Conservation (phyloP, 1,284 basidiomycete genomes). For the Porphyrellus sp. region DNA sequence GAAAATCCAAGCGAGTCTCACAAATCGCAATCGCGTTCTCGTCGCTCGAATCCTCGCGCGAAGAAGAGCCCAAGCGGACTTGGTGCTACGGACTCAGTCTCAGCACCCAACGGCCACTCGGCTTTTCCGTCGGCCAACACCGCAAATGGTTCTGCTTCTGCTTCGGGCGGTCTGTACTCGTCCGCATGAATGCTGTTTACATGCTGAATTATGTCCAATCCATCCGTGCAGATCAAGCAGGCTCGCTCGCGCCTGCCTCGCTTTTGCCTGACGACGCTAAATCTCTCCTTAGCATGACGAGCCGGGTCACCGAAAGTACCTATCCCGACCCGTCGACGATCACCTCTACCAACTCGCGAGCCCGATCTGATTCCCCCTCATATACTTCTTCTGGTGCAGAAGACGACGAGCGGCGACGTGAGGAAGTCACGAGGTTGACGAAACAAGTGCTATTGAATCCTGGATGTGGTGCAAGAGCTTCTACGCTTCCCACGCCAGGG, state of each 20-base stretch:
- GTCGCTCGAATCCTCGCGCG: constrained; percentile 11
- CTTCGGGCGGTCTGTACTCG: constrained; percentile 25
- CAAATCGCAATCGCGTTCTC: constrained; percentile 18
- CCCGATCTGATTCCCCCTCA: constrained; percentile 22
- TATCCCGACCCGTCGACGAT: constrained; percentile 30
- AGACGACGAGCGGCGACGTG: constrained; percentile 26
- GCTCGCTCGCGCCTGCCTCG: constrained; percentile 20
- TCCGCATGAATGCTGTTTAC: background rate
- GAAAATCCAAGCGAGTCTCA: constrained; percentile 28
- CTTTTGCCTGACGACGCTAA: constrained; percentile 28
- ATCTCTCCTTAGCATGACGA: constrained; percentile 33
- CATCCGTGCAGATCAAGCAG: constrained; percentile 15
- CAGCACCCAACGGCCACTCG: constrained; percentile 1
- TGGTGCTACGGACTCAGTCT: background rate
- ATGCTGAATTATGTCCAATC: constrained; percentile 12
- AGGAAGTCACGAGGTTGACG: constrained; percentile 18
- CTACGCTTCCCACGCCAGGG: constrained; percentile 25
- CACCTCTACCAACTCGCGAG: constrained; percentile 22
- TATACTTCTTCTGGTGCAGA: constrained; percentile 21
- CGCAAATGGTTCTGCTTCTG: constrained; percentile 8
- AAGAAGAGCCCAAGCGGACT: constrained; percentile 11
- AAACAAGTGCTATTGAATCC: constrained; percentile 28
- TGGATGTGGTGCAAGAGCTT: constrained; percentile 18
- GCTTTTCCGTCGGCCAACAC: constrained; percentile 3
- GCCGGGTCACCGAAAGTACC: constrained; percentile 30